A percentile compares a stretch with the other conserved stretches of the same genome.
Conservation (phyloP, 305 asterid genomes). For the Rubia peregrina region DNA sequence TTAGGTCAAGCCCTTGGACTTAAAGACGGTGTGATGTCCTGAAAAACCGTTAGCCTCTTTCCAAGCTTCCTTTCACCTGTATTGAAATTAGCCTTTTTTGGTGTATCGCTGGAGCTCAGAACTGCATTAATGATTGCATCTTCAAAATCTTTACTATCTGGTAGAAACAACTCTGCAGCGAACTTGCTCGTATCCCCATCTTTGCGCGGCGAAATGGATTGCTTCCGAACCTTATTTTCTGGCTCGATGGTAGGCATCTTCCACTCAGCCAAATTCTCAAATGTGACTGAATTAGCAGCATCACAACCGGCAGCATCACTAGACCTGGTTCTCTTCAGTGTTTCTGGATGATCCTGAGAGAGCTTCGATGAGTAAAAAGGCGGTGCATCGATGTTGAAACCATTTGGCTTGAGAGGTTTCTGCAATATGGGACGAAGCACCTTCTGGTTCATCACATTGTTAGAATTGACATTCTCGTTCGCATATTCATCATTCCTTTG, state of each 20-base stretch:
- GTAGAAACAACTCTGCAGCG: constrained; percentile 33
- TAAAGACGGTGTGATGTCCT: constrained; percentile 56
- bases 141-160: constrained; percentile 72
- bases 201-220: constrained; percentile 39
- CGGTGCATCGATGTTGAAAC: constrained; percentile 56
- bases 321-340: constrained; percentile 67
- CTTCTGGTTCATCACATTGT: constrained; percentile 21
- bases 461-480: constrained; percentile 54
- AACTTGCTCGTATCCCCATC: constrained; percentile 4
- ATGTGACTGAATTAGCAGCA: constrained; percentile 20
- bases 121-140: constrained; percentile 80
- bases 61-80: constrained; percentile 44
- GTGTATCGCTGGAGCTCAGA: constrained; percentile 28
- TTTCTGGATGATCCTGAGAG: constrained; percentile 33
- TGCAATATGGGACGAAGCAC: constrained; percentile 23
- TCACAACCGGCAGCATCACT: constrained; percentile 37
- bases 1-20: constrained; percentile 49
- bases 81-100: constrained; percentile 8
- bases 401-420: constrained; percentile 13
- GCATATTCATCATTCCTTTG: constrained; percentile 43
- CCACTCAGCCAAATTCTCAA: constrained; percentile 13
- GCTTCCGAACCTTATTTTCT: constrained; percentile 32
- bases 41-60: constrained; percentile 79
- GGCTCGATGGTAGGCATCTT: constrained; percentile 27
- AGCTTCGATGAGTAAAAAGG: constrained; percentile 55